phyloP scores from a whole-genome alignment of 257 asterid genomes.

The Fraxinus americana region DNA sequence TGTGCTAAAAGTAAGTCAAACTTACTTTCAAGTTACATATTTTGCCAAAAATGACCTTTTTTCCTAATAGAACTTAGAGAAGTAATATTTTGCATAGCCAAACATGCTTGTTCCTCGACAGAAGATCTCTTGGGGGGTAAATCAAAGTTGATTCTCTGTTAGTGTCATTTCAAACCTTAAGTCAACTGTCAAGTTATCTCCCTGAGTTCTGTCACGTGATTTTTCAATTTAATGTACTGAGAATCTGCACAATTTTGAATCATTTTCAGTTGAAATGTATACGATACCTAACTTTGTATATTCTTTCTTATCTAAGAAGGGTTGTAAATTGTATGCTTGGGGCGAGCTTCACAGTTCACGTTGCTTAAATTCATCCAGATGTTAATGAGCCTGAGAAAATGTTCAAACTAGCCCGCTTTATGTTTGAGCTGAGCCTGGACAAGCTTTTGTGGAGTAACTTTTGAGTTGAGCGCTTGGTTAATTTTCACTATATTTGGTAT shows the following conservation, averaged over 20 bases:
- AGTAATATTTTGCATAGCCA: neutral
- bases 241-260: neutral
- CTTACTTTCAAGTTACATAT: neutral
- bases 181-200: neutral
- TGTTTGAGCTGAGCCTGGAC: neutral
- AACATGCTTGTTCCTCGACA: neutral
- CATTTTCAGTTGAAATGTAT: neutral
- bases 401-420: neutral
- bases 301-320: neutral
- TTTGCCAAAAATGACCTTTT: neutral
- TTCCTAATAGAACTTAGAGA: neutral
- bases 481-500: neutral
- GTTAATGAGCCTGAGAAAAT: neutral
- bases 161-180: neutral
- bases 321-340: neutral
- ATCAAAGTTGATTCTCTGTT: neutral
- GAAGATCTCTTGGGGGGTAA: neutral
- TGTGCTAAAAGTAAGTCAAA: neutral
- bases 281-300: neutral
- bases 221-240: neutral
- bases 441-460: no score
- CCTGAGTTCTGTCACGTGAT: neutral
- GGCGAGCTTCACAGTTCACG: neutral
- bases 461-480: neutral
- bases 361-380: neutral